A percentile compares a stretch with the other conserved stretches of the same genome.
Conservation (phyloP, 768 basidiomycete species). For the Amanita rimosa region DNA sequence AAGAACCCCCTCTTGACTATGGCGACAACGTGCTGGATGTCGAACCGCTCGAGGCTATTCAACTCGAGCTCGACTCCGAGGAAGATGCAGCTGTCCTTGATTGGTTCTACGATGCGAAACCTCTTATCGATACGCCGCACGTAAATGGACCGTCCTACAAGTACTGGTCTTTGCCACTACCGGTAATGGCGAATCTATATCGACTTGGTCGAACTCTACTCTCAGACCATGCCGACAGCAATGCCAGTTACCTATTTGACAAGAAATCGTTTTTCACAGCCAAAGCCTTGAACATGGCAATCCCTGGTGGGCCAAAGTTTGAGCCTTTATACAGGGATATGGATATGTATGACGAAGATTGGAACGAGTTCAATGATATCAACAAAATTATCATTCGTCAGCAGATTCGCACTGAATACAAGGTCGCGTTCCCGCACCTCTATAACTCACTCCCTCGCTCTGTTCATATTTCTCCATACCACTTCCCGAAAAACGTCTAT, state of each 20-base stretch:
- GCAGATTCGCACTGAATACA: constrained; percentile 97
- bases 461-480: constrained; percentile 86
- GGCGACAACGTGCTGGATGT: constrained; percentile 98
- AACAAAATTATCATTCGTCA: constrained; percentile 99
- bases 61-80: constrained; percentile 85
- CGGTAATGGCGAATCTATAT: constrained; percentile 94
- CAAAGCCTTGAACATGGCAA: constrained; percentile 93
- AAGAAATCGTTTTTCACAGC: constrained; percentile 98
- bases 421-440: constrained; percentile 96
- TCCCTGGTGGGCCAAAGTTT: constrained; percentile 97
- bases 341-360: constrained; percentile 97
- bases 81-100: constrained; percentile 89
- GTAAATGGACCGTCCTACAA: constrained; percentile 92
- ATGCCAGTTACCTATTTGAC: constrained; percentile 91
- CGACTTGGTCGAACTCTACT: constrained; percentile 89
- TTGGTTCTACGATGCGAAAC: constrained; percentile 99
- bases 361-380: constrained; percentile 99
- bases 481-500: constrained; percentile 93
- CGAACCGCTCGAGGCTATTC: constrained; percentile 95
- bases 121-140: constrained; percentile 70
- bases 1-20: constrained; percentile 97
- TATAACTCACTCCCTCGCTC: constrained; percentile 97
- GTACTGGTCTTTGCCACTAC: constrained; percentile 88
- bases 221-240: constrained; percentile 86
- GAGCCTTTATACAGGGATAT: constrained; percentile 96